Evolutionary conservation across 768 basidiomycete species (phyloP), one percentile per base, ranked within the genome.

Genomic region (Amanita phalloides): DNA sequence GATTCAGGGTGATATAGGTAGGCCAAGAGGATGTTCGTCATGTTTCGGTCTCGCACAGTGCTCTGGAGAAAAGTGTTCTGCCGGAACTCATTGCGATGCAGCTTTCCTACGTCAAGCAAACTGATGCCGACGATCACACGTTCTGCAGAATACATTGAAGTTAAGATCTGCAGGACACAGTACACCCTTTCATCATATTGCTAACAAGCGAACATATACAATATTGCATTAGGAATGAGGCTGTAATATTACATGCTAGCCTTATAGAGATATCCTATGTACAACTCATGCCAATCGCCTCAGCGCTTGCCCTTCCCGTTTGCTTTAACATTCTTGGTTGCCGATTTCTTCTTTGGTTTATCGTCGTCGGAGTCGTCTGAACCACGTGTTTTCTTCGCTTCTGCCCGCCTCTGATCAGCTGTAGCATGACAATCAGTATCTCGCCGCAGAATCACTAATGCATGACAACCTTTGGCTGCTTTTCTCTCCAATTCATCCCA

Each of bases 401-500:
- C 77, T 23, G 65, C 69, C 44, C 74, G 72, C 57, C 74, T 79
- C 52, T 70, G 71, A 57, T 80, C 78, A 53, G 77, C 77, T 78
- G 47, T 36, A 28, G 39, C 39, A 41, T 25, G 45, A 47, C 44
- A 48, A 44, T 42, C 43, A 35, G 37, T 54, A 66, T 32, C 57
- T 54, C 23, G 47, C 54, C 20, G 21, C 39, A 42, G 56, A 58
- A 46, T 48, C 41, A 32, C n/a, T 44, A 37, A 45, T 62, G 30
- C 43, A 56, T 37, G 54, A 58, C 59, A 61, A 89, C 83, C 86
- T 75, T 86, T 87, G 6, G 90, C 90, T 6, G 93, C 93, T 65
- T 93, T 94, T 42, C 80, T 73, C 67, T 96, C 94, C 33, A 96
- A 72, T 65, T 92, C 91, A 61, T 96, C 94, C 95, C 95, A 99